Evolutionary conservation across 805 yeast genomes (phyloP), one percentile per base, ranked within the genome.

Genomic region (Saccharomyces mikatae): DNA sequence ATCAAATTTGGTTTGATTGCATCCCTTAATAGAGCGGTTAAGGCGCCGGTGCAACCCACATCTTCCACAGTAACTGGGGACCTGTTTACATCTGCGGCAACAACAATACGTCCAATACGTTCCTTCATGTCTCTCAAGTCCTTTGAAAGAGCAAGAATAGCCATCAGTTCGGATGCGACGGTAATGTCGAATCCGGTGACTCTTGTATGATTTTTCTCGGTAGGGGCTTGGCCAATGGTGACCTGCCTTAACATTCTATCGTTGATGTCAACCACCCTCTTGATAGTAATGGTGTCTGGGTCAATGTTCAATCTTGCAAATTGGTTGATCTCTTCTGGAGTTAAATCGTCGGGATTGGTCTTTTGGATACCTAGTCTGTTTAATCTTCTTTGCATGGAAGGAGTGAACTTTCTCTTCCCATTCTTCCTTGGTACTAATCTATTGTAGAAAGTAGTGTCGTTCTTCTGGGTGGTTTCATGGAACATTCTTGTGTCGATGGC

Each of bases 131-230:
- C 94, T 55, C 80, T 71, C 66, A 87, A 75, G 52, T 87, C 84
- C 59, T 78, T 81, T 51, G 89, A 80, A 54, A 87, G 73, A 13
- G 95, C 95, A 64, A 87, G 73, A 56, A 87, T 86, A 49, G 95
- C 95, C 95, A 87, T 87, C 70, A 86, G 78, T 72, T 87, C 95
- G 49, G 89, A 83, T 21, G 95, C 95, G 59, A 87, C 94, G 24
- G 94, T 81, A 61, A 87, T 87, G 70, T 87, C 95, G 65, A 87
- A 86, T 3, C 94, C 95, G 21, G 92, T 83, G 56, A 78, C 70
- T 71, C 95, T 79, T 41, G 81, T 79, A 68, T 80, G 75, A 13
- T 89, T 90, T 69, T 81, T 82, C 71, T 87, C 95, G 51, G 91
- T 86, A 62, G 90, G 85, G 3, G 90, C 89, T 72, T 87, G 81